Evolutionary conservation across 768 basidiomycete species (phyloP), one percentile per base, ranked within the genome.

Genomic region (Pholiota conissans): DNA sequence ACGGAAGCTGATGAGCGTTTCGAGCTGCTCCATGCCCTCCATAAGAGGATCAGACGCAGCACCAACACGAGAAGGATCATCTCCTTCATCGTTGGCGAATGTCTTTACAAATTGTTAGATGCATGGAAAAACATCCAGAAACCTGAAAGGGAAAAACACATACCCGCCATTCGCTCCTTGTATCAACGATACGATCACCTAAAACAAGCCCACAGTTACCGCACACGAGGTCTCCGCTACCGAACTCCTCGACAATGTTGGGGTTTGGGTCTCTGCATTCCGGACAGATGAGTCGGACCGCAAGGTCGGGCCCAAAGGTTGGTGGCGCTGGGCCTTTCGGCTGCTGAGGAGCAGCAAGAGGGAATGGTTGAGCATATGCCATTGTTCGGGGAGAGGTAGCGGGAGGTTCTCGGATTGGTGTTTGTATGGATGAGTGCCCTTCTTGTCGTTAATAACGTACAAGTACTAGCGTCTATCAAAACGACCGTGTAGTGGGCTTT

Each of bases 11-110:
- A 98, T 98, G 56, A 93, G 84, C 30, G 97, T 98, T 66, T 95
- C 90, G 47, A 98, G 83, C 71, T 96, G 91, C 67, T 97, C 95
- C 66, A 93, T 89, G 35, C 94, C 95, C 71, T 98, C 94, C 76
- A 98, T 81, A 40, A 95, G 76, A 28, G 95, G 93, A 73, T 98
- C 94, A 18, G 89, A 85, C 42, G 95, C 94, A 54, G 93, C 95
- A 76, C 97, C 97, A 65, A 99, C 97, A 90, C 97, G 97, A 63
- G 97, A 98, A 61, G 97, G 97, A 72, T 99, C 97, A 71, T 98
- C 96, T 61, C 96, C 95, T 79, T 99, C 97, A 67, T 98, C 96
- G 70, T 98, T 97, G 63, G 97, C 97, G 74, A 99, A 99, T 60
- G 97, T 98, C 91, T 98, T 67, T 14, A 58, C 59, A 63, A 51